These are phyloP conservation scores for Cercospora citrullina DNA, from an alignment of 2,329 filamentous ascomycete genomes.

Conservation along the genomic window DNA sequence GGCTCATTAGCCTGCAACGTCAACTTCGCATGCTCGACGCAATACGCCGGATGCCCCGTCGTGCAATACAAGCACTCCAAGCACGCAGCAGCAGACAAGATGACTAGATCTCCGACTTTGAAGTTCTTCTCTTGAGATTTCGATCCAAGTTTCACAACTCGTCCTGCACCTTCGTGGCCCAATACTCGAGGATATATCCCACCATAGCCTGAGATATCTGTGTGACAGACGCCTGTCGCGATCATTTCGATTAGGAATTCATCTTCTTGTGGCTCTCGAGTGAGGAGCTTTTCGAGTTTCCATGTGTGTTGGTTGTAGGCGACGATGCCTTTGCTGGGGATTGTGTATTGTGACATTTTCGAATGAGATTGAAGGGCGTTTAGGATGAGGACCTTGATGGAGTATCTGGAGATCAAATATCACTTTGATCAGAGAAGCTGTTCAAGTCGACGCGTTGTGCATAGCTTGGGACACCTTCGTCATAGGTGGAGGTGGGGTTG, in stretches of 20 bases:
- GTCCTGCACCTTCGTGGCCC: slow-evolving; percentile 33
- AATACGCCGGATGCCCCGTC: slow-evolving; percentile 49
- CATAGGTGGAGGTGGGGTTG: slow-evolving; percentile 10
- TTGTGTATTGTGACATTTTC: slow-evolving; percentile 23
- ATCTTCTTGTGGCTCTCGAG: slow-evolving; percentile 33
- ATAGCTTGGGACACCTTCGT: slow-evolving; percentile 14
- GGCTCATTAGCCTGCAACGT: slow-evolving; percentile 27
- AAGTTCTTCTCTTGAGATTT: slow-evolving; percentile 15
- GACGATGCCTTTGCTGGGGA: slow-evolving; percentile 33
- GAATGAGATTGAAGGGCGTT: not conserved
- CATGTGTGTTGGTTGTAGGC: slow-evolving; percentile 32
- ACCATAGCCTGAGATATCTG: slow-evolving; percentile 41
- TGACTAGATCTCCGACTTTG: slow-evolving; percentile 44
- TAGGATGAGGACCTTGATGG: slow-evolving; percentile 12
- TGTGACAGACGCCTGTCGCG: slow-evolving; percentile 56
- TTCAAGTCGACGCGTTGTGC: not conserved
- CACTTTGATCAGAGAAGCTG: not conserved
- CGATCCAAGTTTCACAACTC: slow-evolving; percentile 25
- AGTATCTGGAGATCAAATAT: not conserved
- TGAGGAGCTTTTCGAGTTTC: slow-evolving; percentile 27
- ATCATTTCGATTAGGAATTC: slow-evolving; percentile 55
- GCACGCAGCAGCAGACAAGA: slow-evolving; percentile 49
- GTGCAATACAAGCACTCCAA: slow-evolving; percentile 47
- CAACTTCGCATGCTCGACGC: slow-evolving; percentile 45
- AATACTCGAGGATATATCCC: slow-evolving; percentile 30